A percentile compares a stretch with the other conserved stretches of the same genome.
phyloP scores from a whole-genome alignment of 2,329 filamentous ascomycete species.

The Stemphylium lycopersici region DNA sequence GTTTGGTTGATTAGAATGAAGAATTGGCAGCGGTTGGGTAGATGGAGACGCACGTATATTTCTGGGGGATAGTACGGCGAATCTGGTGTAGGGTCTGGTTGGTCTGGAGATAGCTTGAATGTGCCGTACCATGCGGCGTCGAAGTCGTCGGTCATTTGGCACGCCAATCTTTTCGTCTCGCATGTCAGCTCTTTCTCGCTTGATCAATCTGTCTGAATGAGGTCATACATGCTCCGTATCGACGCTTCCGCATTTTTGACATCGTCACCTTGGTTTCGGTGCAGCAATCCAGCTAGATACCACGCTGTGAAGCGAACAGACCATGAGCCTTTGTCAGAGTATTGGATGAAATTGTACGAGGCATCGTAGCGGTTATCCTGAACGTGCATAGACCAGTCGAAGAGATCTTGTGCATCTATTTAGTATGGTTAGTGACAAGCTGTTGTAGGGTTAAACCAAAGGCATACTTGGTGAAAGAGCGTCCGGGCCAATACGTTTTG shows the following conservation, averaged over 20 bases:
- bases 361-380: constrained; percentile 50
- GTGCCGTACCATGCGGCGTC: constrained; percentile 53
- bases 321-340: constrained; percentile 53
- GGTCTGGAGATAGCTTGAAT: constrained; percentile 51
- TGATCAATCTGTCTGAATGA: background rate
- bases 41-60: constrained; percentile 16
- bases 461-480: background rate
- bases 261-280: constrained; percentile 47
- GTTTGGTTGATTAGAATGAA: background rate
- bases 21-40: too few relatives aligned
- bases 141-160: constrained; percentile 48
- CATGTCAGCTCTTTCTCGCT: background rate
- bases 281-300: constrained; percentile 50
- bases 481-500: background rate
- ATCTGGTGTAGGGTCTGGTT: constrained; percentile 44
- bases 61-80: constrained; percentile 42
- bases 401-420: constrained; percentile 17
- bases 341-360: constrained; percentile 53
- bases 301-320: constrained; percentile 53
- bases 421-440: background rate
- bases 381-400: constrained; percentile 23
- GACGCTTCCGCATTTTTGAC: constrained; percentile 46
- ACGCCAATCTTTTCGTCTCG: background rate
- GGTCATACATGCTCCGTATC: constrained; percentile 39
- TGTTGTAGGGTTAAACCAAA: background rate